phyloP scores from a whole-genome alignment of 1,139 yeast species.

The Blastobotrys buckinghamii region DNA sequence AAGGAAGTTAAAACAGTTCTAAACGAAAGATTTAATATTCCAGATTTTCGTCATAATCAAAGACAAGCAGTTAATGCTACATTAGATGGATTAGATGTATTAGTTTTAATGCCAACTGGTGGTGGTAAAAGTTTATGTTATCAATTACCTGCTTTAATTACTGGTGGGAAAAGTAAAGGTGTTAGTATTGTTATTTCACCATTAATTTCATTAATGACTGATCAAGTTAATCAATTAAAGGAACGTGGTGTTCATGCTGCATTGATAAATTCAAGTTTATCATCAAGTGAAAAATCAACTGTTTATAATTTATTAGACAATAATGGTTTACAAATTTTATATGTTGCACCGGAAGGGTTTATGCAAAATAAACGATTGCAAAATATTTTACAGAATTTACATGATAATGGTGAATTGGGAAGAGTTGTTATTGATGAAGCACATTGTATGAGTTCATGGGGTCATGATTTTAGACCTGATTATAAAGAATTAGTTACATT shows the following conservation, averaged over 20 bases:
- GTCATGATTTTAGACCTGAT: conserved; percentile 97
- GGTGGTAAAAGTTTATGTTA: conserved; percentile 97
- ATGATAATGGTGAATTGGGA: conserved; percentile 56
- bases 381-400: conserved; percentile 52
- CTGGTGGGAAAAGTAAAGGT: conserved; percentile 55
- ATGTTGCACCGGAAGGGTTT: conserved; percentile 94
- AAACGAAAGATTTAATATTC: conserved; percentile 53
- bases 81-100: conserved; percentile 74
- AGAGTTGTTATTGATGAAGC: conserved; percentile 96
- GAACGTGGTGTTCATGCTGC: conserved; percentile 62
- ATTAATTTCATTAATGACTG: conserved; percentile 93
- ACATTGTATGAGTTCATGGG: conserved; percentile 98
- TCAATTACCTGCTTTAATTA: conserved; percentile 86
- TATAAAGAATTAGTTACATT: conserved; percentile 76
- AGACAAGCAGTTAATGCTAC: conserved; percentile 82
- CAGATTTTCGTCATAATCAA: conserved; percentile 75
- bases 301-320: conserved; percentile 53
- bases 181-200: conserved; percentile 94
- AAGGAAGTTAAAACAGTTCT: conserved; percentile 58
- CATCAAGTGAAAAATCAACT: conserved; percentile 53
- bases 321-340: conserved; percentile 67
- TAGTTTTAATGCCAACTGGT: conserved; percentile 98
- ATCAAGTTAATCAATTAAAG: conserved; percentile 80
- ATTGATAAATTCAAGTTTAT: conserved; percentile 73
- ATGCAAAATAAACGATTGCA: conserved; percentile 69